Conservation (phyloP, 495 filamentous ascomycete genomes). For the Pyronema omphalodes region DNA sequence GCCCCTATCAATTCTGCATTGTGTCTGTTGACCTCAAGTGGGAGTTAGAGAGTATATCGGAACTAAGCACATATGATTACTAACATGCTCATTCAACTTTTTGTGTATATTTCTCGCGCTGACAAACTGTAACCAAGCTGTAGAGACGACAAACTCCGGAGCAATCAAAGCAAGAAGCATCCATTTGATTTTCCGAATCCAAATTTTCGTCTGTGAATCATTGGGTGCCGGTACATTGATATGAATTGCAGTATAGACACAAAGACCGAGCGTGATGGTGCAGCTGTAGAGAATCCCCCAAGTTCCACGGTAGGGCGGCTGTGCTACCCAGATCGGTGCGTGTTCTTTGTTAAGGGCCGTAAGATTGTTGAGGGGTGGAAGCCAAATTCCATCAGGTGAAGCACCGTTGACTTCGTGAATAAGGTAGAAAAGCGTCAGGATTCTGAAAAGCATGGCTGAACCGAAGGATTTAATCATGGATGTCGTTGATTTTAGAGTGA, state of each 20-base stretch:
- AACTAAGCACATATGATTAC: too few species aligned
- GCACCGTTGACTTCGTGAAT: too few species aligned
- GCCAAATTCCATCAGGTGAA: neutral
- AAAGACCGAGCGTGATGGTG: constrained; percentile 14
- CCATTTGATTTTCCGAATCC: neutral
- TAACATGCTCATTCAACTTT: too few species aligned
- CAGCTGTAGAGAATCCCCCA: constrained; percentile 12
- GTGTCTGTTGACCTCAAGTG: neutral
- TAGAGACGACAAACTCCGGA: neutral
- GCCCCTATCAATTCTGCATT: neutral
- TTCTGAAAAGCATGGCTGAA: too few species aligned
- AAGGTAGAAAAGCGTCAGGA: too few species aligned
- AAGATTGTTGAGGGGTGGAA: neutral
- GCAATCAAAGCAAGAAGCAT: constrained; percentile 3
- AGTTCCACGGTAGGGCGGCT: constrained; percentile 11
- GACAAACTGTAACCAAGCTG: neutral
- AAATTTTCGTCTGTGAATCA: neutral
- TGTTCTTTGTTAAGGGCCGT: neutral
- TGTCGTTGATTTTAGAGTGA: too few species aligned
- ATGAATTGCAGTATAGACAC: constrained; percentile 9
- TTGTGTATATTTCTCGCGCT: neutral
- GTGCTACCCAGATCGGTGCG: constrained; percentile 2
- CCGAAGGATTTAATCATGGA: too few species aligned
- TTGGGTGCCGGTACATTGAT: neutral
- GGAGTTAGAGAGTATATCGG: too few species aligned